Evolutionary conservation across 208 protist species (phyloP).

Genomic region (Leishmania major): DNA sequence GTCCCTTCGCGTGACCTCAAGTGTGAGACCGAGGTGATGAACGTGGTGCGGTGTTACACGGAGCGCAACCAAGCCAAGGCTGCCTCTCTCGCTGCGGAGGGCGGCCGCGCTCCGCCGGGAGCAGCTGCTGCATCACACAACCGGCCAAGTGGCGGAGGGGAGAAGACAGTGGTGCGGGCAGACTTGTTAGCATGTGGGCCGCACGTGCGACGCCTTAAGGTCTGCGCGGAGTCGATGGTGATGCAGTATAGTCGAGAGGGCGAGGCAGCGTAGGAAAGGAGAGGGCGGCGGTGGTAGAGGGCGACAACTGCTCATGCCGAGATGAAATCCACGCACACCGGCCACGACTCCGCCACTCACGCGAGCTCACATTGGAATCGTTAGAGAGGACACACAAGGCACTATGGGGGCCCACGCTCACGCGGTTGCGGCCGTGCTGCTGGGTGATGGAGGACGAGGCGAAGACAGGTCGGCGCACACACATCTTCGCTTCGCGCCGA

Average conservation of each 20-base stretch:
- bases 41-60: conserved; percentile 68
- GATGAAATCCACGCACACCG: neutral
- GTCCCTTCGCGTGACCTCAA: conserved; percentile 52
- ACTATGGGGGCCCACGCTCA: neutral
- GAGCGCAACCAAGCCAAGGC: conserved; percentile 28
- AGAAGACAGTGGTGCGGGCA: conserved; percentile 23
- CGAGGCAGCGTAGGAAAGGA: conserved; percentile 15
- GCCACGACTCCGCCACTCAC: neutral
- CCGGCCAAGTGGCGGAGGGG: neutral
- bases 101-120: neutral
- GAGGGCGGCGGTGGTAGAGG: neutral
- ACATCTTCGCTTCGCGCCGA: neutral
- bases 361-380: neutral
- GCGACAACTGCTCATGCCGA: neutral
- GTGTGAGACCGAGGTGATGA: conserved; percentile 66
- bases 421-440: neutral
- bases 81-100: conserved; percentile 2
- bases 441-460: neutral
- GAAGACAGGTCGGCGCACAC: neutral
- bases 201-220: conserved; percentile 40
- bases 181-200: conserved; percentile 63
- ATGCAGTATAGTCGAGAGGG: conserved; percentile 41
- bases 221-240: conserved; percentile 48
- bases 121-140: neutral
- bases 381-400: neutral